These are phyloP conservation scores for Teunomyces funiuensis DNA, from an alignment of 805 yeast species.

Conservation along the genomic window DNA sequence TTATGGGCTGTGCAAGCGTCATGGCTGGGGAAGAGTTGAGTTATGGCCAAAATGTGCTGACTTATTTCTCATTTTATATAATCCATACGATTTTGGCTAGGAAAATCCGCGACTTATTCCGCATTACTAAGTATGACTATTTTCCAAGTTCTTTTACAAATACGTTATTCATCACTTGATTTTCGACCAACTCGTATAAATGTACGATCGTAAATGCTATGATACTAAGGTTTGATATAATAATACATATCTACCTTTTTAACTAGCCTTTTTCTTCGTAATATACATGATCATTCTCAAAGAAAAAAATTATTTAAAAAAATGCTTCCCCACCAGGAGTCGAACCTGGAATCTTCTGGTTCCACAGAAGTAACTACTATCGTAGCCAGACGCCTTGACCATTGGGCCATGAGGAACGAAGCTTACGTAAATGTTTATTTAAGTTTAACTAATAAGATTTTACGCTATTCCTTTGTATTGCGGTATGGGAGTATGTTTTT, in stretches of 20 bases:
- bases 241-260: neutral
- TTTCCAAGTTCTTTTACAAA: too few species aligned
- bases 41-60: neutral
- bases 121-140: too few species aligned
- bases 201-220: too few species aligned
- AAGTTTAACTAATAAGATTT: too few species aligned
- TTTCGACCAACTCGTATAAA: too few species aligned
- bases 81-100: constrained; percentile 1
- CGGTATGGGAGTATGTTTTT: too few species aligned
- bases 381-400: constrained; percentile 78
- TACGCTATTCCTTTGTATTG: too few species aligned
- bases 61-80: neutral
- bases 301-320: constrained; percentile 18
- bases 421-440: too few species aligned
- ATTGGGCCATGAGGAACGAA: constrained; percentile 73
- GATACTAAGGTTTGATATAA: neutral
- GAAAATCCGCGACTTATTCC: too few species aligned
- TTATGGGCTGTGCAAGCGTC: constrained; percentile 63
- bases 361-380: constrained; percentile 48
- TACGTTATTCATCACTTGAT: too few species aligned
- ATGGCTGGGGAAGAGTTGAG: constrained; percentile 21
- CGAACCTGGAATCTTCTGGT: constrained; percentile 55
- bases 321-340: constrained; percentile 52
- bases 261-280: neutral
- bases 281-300: too few species aligned